Percentiles rank a stretch among this genome's conserved stretches.
Conservation (phyloP, 805 yeast genomes). For the Dipodascopsis uninucleata region DNA sequence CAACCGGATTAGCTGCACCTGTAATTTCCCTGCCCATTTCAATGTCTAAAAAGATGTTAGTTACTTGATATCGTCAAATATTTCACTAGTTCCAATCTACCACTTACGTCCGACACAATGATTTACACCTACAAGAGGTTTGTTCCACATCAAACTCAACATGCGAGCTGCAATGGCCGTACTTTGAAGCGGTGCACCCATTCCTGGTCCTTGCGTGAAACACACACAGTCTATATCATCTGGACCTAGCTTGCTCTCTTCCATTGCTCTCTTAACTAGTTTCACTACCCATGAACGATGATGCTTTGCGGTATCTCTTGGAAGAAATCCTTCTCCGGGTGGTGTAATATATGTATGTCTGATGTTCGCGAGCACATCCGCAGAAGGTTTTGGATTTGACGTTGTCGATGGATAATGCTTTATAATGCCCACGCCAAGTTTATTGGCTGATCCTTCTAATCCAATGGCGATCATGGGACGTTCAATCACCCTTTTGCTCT, state of each 20-base stretch:
- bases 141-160: slow-evolving; percentile 67
- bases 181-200: slow-evolving; percentile 97
- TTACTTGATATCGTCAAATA: too few relatives aligned
- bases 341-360: slow-evolving; percentile 95
- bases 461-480: slow-evolving; percentile 64
- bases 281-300: slow-evolving; percentile 93
- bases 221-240: slow-evolving; percentile 55
- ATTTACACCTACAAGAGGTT: slow-evolving; percentile 90
- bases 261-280: slow-evolving; percentile 60
- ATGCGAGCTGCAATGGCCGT: slow-evolving; percentile 93
- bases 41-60: slow-evolving; percentile 49
- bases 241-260: slow-evolving; percentile 50
- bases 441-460: slow-evolving; percentile 95
- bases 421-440: slow-evolving; percentile 89
- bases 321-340: slow-evolving; percentile 96
- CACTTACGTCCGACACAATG: slow-evolving; percentile 81
- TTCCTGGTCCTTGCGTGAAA: slow-evolving; percentile 98
- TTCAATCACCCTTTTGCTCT: background rate
- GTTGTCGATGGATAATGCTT: slow-evolving; percentile 58
- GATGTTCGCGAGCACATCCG: slow-evolving; percentile 78
- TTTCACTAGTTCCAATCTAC: background rate
- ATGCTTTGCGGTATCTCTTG: slow-evolving; percentile 94
- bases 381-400: slow-evolving; percentile 37
- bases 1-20: slow-evolving; percentile 97
- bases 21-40: slow-evolving; percentile 99